Evolutionary conservation across 1,284 basidiomycete genomes (phyloP).

Genomic region (Ceratobasidium papillatum): DNA sequence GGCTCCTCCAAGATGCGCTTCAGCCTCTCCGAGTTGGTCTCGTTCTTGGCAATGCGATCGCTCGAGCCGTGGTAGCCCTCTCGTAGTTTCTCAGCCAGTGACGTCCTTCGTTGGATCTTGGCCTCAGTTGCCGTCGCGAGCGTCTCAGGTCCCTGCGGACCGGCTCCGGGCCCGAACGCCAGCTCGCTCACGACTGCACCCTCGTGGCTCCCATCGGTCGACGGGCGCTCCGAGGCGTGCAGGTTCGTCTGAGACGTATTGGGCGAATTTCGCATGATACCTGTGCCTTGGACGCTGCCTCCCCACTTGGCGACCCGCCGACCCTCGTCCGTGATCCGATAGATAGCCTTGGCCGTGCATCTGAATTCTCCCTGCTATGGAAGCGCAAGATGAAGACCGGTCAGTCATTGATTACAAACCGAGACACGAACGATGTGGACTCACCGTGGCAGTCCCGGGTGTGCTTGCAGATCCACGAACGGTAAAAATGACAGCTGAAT

Average conservation of each 20-base stretch:
- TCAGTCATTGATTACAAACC: constrained; percentile 13
- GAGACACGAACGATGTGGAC: constrained; percentile 50
- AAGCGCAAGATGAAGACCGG: not conserved
- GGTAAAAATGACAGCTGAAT: constrained; percentile 87
- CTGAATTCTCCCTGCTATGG: constrained; percentile 94
- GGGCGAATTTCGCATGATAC: constrained; percentile 57
- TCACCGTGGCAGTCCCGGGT: constrained; percentile 62
- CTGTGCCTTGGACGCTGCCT: constrained; percentile 37
- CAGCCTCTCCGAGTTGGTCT: constrained; percentile 91
- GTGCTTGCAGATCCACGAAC: constrained; percentile 74
- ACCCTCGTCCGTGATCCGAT: constrained; percentile 93
- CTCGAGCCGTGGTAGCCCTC: constrained; percentile 61
- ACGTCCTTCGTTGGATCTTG: constrained; percentile 79
- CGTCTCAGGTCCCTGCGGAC: constrained; percentile 50
- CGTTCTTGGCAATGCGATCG: constrained; percentile 62
- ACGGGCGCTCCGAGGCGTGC: constrained; percentile 54
- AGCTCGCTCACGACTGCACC: constrained; percentile 55
- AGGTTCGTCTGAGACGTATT: constrained; percentile 72
- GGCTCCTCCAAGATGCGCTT: constrained; percentile 95
- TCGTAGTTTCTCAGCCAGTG: constrained; percentile 78
- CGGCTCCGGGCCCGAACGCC: constrained; percentile 47
- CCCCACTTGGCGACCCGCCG: constrained; percentile 86
- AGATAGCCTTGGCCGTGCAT: constrained; percentile 92
- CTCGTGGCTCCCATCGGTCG: constrained; percentile 56
- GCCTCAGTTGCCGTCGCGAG: constrained; percentile 56